A percentile compares a stretch with the other conserved stretches of the same genome.
These are phyloP conservation scores for Basipetospora chlamydospora DNA, from an alignment of 2,329 filamentous ascomycete genomes.

Conservation along the genomic window DNA sequence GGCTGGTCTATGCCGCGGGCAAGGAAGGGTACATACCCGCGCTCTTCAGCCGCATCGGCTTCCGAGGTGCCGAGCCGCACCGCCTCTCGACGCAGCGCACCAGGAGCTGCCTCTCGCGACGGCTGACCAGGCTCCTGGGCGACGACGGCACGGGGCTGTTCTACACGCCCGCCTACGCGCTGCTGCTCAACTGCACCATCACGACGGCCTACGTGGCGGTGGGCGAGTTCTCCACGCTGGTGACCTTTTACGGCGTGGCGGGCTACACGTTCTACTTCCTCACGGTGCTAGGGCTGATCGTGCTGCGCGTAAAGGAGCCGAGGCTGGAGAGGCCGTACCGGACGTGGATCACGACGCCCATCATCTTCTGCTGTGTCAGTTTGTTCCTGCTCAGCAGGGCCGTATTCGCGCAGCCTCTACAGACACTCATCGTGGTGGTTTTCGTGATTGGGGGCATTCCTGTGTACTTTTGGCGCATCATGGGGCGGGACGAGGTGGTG, in stretches of 20 bases:
- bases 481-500: conserved; percentile 40
- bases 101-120: conserved; percentile 42
- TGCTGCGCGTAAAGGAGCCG: conserved; percentile 77
- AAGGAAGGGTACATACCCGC: conserved; percentile 87
- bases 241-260: conserved; percentile 95
- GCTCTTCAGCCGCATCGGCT: conserved; percentile 70
- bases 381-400: conserved; percentile 80
- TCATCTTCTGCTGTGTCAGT: conserved; percentile 97
- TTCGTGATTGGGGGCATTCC: conserved; percentile 77
- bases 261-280: conserved; percentile 97
- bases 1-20: conserved; percentile 83
- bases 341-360: conserved; percentile 93
- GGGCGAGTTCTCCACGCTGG: conserved; percentile 79
- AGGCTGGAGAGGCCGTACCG: conserved; percentile 79
- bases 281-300: conserved; percentile 82
- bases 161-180: conserved; percentile 86
- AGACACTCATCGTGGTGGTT: conserved; percentile 72
- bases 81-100: conserved; percentile 29
- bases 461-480: conserved; percentile 79
- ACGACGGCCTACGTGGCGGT: conserved; percentile 67
- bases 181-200: conserved; percentile 63
- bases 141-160: conserved; percentile 72
- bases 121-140: conserved; percentile 48
- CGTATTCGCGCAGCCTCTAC: conserved; percentile 78
- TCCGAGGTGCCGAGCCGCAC: conserved; percentile 29